Conservation (phyloP, 1,284 basidiomycete species). For the Heterobasidion annosum region DNA sequence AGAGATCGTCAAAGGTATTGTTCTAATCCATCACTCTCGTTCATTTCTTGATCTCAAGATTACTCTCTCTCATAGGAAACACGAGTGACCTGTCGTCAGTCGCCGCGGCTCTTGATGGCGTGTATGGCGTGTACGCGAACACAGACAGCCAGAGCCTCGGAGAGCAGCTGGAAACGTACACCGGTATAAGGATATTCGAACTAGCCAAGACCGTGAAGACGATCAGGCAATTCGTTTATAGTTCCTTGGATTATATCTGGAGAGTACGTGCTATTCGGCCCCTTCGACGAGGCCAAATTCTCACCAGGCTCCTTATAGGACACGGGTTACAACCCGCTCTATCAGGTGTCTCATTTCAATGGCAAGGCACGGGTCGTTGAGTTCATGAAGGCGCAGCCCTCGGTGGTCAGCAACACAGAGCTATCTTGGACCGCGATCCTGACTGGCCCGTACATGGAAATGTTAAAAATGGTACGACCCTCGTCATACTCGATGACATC, state of each 20-base stretch:
- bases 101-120: slow-evolving; percentile 25
- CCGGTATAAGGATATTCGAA: slow-evolving; percentile 36
- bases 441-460: slow-evolving; percentile 37
- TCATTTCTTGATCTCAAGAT: not conserved
- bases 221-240: slow-evolving; percentile 29
- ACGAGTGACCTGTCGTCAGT: slow-evolving; percentile 19
- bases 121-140: slow-evolving; percentile 36
- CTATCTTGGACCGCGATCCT: slow-evolving; percentile 32
- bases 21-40: not conserved
- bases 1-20: slow-evolving; percentile 30
- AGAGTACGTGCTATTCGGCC: slow-evolving; percentile 18
- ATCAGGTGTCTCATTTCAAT: slow-evolving; percentile 26
- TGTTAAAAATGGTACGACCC: slow-evolving; percentile 25
- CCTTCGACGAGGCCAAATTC: not conserved
- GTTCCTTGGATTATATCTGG: slow-evolving; percentile 27
- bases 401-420: slow-evolving; percentile 22
- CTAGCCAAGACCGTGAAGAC: slow-evolving; percentile 25
- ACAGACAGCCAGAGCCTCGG: slow-evolving; percentile 37
- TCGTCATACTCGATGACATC: not conserved
- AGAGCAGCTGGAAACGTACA: slow-evolving; percentile 30
- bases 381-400: slow-evolving; percentile 31
- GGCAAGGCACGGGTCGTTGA: slow-evolving; percentile 36
- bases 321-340: slow-evolving; percentile 9
- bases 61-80: not conserved
- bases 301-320: slow-evolving; percentile 1